Evolutionary conservation across 768 basidiomycete genomes (phyloP).

Genomic region (Trametes cubensis): DNA sequence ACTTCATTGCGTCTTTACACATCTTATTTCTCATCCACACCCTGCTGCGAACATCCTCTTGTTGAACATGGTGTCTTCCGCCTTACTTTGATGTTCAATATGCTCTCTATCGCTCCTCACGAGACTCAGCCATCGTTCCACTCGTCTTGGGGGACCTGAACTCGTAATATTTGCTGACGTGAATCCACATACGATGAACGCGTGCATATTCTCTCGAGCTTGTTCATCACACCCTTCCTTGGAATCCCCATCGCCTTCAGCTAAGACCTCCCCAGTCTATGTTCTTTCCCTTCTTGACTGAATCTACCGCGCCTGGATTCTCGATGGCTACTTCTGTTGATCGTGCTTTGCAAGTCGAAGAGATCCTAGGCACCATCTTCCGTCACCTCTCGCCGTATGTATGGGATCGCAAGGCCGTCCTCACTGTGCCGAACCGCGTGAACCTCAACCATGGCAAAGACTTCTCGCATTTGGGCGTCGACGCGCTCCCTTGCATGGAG

Average conservation of each 20-base stretch:
- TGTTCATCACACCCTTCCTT: background rate
- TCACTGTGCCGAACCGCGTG: background rate
- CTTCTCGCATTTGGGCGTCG: slow-evolving; percentile 1
- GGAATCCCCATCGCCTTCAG: background rate
- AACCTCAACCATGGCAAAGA: slow-evolving; percentile 1
- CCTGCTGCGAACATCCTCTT: no score
- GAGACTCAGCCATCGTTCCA: no score
- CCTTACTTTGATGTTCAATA: no score
- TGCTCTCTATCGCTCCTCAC: no score
- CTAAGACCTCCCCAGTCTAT: background rate
- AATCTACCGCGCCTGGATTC: background rate
- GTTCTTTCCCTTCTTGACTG: slow-evolving; percentile 2
- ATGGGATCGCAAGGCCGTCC: slow-evolving; percentile 1
- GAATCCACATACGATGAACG: background rate
- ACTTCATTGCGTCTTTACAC: no score
- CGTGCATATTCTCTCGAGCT: background rate
- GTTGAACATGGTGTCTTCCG: no score
- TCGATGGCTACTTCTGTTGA: slow-evolving; percentile 1
- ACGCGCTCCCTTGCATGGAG: background rate
- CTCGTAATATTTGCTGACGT: slow-evolving; percentile 5
- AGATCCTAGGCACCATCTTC: slow-evolving; percentile 3
- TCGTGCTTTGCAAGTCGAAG: slow-evolving; percentile 9
- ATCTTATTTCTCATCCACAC: no score
- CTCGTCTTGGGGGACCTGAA: background rate
- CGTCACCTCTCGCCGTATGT: slow-evolving; percentile 10